Evolutionary conservation across 495 filamentous ascomycete species (phyloP).

Genomic region (Pyronema domesticum): DNA sequence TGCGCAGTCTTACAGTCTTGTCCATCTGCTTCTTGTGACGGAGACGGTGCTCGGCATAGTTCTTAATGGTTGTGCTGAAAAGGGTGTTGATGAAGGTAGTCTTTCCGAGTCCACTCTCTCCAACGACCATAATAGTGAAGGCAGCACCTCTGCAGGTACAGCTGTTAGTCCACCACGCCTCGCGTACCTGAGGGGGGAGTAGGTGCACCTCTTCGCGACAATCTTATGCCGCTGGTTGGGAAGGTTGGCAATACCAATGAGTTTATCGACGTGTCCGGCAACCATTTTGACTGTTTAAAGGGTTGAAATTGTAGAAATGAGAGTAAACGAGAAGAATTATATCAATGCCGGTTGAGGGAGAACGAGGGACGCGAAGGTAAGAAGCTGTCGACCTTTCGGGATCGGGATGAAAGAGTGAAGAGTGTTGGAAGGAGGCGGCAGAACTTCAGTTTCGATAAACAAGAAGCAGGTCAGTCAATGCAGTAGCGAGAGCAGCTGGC

Average conservation of each 20-base stretch:
- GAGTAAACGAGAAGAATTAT: neutral
- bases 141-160: slow-evolving; percentile 48
- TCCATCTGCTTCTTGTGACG: slow-evolving; percentile 97
- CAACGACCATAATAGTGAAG: slow-evolving; percentile 99
- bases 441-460: neutral
- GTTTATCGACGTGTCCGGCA: slow-evolving; percentile 25
- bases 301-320: neutral
- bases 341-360: neutral
- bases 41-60: slow-evolving; percentile 97
- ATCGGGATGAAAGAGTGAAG: neutral
- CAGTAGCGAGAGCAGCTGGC: neutral
- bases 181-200: neutral
- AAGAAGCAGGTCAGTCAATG: neutral
- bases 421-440: neutral
- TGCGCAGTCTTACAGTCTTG: slow-evolving; percentile 47
- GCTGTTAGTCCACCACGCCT: slow-evolving; percentile 5
- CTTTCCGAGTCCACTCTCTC: slow-evolving; percentile 96
- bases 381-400: neutral
- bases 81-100: slow-evolving; percentile 99
- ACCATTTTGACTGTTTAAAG: slow-evolving; percentile 10
- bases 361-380: neutral
- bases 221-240: slow-evolving; percentile 99
- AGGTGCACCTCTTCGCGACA: slow-evolving; percentile 64
- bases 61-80: slow-evolving; percentile 99
- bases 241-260: slow-evolving; percentile 99